Percentiles rank a stretch among this genome's conserved stretches.
These are phyloP conservation scores for Microascus cirrosus DNA, from an alignment of 2,329 filamentous ascomycete genomes.

Conservation along the genomic window DNA sequence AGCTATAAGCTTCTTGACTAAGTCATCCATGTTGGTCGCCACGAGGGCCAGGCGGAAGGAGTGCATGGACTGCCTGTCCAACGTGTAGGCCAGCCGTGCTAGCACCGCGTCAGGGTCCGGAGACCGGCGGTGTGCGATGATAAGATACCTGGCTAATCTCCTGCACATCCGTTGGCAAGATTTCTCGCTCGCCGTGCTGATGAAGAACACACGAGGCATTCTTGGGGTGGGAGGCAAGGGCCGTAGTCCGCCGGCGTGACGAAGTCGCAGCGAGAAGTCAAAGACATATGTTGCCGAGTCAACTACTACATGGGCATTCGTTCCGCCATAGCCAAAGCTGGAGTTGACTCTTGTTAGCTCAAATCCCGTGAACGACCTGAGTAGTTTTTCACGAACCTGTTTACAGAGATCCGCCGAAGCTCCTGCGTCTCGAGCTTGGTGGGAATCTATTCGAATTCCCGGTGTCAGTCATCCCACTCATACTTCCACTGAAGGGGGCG, in stretches of 20 bases:
- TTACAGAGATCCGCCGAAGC: slow-evolving; percentile 9
- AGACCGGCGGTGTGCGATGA: neutral
- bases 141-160: neutral
- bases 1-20: neutral
- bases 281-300: slow-evolving; percentile 6
- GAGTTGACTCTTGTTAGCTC: too few relatives aligned
- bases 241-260: neutral
- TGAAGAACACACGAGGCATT: neutral
- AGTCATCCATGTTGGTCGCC: neutral
- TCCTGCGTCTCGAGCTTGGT: neutral
- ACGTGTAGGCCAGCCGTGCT: neutral
- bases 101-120: neutral
- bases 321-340: slow-evolving; percentile 17
- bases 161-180: neutral
- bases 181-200: neutral
- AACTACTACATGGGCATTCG: slow-evolving; percentile 16
- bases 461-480: neutral
- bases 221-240: neutral
- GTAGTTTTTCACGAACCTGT: too few relatives aligned
- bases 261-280: neutral
- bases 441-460: neutral
- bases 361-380: too few relatives aligned
- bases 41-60: neutral
- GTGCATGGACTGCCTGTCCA: neutral
- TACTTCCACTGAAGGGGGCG: neutral